These are phyloP conservation scores for Calocybe cyanea DNA, from an alignment of 768 basidiomycete genomes.

Conservation along the genomic window DNA sequence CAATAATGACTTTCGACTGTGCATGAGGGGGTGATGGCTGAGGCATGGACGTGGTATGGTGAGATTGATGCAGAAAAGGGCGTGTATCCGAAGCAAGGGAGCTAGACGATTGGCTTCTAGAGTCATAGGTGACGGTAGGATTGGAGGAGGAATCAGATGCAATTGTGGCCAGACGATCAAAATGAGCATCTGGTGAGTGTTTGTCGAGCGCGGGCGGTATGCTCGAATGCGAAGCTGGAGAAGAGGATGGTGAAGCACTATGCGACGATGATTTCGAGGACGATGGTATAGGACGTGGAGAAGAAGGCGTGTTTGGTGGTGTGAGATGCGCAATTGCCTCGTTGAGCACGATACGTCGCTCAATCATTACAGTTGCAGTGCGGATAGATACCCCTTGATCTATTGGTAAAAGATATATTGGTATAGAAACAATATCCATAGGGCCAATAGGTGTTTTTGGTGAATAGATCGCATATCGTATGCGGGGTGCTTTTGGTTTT, in stretches of 20 bases:
- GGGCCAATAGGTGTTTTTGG: slow-evolving; percentile 66
- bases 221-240: slow-evolving; percentile 29
- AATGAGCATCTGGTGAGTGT: slow-evolving; percentile 12
- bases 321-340: slow-evolving; percentile 29
- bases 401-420: slow-evolving; percentile 56
- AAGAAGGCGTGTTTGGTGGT: slow-evolving; percentile 17
- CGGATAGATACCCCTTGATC: slow-evolving; percentile 58
- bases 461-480: slow-evolving; percentile 56
- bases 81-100: slow-evolving; percentile 27
- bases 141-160: slow-evolving; percentile 30
- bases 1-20: slow-evolving; percentile 40
- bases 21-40: slow-evolving; percentile 18
- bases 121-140: slow-evolving; percentile 39
- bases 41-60: slow-evolving; percentile 15
- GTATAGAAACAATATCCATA: slow-evolving; percentile 65
- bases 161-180: slow-evolving; percentile 17
- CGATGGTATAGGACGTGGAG: slow-evolving; percentile 19
- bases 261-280: slow-evolving; percentile 15
- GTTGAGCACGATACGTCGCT: slow-evolving; percentile 65
- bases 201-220: slow-evolving; percentile 23
- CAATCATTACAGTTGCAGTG: slow-evolving; percentile 60
- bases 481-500: slow-evolving; percentile 53
- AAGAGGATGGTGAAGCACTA: slow-evolving; percentile 22
- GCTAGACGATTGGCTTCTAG: slow-evolving; percentile 27
- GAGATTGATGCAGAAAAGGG: slow-evolving; percentile 21